Evolutionary conservation across 2,329 filamentous ascomycete species (phyloP).

Genomic region (Cyphellophora attinorum): DNA sequence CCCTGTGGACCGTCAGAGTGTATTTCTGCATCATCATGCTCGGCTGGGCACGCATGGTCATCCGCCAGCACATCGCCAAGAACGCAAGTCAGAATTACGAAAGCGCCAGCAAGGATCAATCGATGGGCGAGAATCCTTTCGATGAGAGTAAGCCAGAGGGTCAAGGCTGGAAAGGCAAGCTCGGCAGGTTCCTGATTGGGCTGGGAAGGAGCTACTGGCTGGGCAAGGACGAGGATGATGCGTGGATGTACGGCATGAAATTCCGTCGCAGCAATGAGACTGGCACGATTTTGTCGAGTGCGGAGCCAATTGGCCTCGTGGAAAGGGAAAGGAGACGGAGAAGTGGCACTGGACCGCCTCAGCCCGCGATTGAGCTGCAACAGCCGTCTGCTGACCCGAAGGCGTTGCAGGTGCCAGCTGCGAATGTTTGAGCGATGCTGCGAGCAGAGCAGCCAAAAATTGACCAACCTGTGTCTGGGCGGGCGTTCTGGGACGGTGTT

Average conservation of each 20-base stretch:
- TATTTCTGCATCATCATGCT: constrained; percentile 82
- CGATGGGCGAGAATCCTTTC: constrained; percentile 57
- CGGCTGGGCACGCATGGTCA: constrained; percentile 67
- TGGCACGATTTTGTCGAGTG: constrained; percentile 35
- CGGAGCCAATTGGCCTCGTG: constrained; percentile 32
- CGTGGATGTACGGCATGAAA: constrained; percentile 42
- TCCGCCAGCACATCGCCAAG: constrained; percentile 57
- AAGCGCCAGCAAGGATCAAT: constrained; percentile 36
- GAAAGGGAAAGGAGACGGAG: constrained; percentile 53
- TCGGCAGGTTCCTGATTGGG: constrained; percentile 70
- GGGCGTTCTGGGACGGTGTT: too few relatives aligned
- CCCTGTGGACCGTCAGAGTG: constrained; percentile 64
- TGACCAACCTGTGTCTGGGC: too few relatives aligned
- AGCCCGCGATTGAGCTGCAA: constrained; percentile 8
- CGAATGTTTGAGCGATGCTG: too few relatives aligned
- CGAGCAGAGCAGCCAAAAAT: too few relatives aligned
- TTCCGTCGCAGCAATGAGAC: constrained; percentile 30
- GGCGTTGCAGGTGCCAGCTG: too few relatives aligned
- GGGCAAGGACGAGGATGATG: constrained; percentile 43
- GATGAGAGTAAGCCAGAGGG: constrained; percentile 60
- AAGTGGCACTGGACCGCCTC: constrained; percentile 49
- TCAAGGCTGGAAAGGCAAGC: constrained; percentile 65
- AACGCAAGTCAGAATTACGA: constrained; percentile 29
- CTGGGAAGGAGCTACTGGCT: constrained; percentile 74
- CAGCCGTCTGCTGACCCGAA: too few relatives aligned